These are phyloP conservation scores for Cryptosporidium muris DNA, from an alignment of 169 alveolate genomes.

Conservation along the genomic window DNA sequence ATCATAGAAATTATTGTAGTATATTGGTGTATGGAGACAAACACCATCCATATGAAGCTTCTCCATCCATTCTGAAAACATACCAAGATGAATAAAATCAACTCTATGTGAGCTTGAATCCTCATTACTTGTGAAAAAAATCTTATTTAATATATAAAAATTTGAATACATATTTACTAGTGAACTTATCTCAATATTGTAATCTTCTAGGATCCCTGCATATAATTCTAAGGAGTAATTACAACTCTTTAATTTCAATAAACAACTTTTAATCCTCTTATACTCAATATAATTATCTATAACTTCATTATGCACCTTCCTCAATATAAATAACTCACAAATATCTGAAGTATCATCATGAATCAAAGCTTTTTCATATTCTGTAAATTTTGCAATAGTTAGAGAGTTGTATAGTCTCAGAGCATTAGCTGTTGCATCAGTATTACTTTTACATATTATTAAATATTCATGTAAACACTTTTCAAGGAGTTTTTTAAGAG, in stretches of 20 bases:
- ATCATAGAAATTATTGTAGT: conserved; percentile 1
- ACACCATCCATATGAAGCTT: not conserved
- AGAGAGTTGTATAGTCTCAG: conserved; percentile 24
- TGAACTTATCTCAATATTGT: conserved; percentile 1
- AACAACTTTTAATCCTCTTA: conserved; percentile 9
- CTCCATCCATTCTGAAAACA: conserved; percentile 30
- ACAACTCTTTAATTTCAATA: not conserved
- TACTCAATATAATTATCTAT: conserved; percentile 5
- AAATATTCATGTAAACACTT: conserved; percentile 39
- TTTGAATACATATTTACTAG: conserved; percentile 16
- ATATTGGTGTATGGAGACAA: not conserved
- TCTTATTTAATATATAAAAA: conserved; percentile 17
- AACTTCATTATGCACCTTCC: conserved; percentile 4
- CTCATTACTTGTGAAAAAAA: conserved; percentile 4
- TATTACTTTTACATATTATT: conserved; percentile 20
- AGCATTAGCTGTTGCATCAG: conserved; percentile 31
- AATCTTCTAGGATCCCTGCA: not conserved
- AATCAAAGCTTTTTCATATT: conserved; percentile 3
- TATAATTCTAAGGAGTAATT: conserved; percentile 11
- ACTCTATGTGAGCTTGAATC: not conserved
- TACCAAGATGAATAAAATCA: conserved; percentile 13
- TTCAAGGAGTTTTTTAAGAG: conserved; percentile 8
- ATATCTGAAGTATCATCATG: not conserved
- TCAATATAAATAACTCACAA: conserved; percentile 1
- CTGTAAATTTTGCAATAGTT: not conserved